These are phyloP conservation scores for Lolium perenne DNA, from an alignment of 176 grass and related monocot genomes.

Conservation along the genomic window DNA sequence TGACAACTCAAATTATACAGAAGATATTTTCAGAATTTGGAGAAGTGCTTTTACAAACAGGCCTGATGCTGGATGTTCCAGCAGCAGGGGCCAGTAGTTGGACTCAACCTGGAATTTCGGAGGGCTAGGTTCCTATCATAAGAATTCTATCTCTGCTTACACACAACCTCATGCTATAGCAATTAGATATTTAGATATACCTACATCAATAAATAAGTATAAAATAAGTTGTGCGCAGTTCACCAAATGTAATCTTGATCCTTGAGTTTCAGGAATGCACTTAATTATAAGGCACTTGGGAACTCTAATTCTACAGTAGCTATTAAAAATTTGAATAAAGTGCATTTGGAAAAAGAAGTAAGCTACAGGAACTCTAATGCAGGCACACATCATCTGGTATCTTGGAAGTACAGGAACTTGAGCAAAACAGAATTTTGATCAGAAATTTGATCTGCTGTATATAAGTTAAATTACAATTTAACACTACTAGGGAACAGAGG, in stretches of 20 bases:
- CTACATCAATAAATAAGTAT: no score
- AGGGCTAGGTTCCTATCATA: neutral
- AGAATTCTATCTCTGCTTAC: neutral
- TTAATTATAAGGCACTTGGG: no score
- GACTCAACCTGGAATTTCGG: neutral
- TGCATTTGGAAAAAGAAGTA: no score
- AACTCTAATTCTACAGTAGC: no score
- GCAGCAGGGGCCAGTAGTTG: neutral
- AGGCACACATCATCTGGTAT: neutral
- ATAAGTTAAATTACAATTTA: neutral
- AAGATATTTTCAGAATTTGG: neutral
- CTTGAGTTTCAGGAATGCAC: no score
- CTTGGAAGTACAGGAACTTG: neutral
- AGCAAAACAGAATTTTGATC: neutral
- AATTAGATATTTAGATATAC: neutral
- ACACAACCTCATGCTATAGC: neutral
- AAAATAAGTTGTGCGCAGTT: no score
- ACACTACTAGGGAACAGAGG: no score
- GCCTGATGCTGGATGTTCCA: neutral
- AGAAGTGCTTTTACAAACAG: neutral
- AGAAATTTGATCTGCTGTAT: no score
- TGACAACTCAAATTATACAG: neutral
- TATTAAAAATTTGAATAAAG: no score
- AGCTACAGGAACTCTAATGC: no score
- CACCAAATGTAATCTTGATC: no score